Conservation (phyloP, 1,139 yeast species). For the Sugiyamaella novakii region DNA sequence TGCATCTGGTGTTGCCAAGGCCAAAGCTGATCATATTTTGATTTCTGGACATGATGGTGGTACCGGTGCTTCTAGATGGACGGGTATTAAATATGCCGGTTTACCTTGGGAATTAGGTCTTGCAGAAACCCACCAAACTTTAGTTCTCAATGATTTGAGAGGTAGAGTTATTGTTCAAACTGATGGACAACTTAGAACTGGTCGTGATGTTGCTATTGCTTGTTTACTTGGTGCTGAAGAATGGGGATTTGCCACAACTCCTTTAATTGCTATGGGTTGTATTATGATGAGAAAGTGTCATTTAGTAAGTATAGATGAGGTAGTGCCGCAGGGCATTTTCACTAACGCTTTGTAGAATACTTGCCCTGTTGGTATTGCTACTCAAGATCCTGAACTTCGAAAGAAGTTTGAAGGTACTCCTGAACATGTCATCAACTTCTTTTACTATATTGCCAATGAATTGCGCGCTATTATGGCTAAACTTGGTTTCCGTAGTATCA, state of each 20-base stretch:
- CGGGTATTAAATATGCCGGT: slow-evolving; percentile 96
- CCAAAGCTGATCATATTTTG: slow-evolving; percentile 94
- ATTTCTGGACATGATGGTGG: slow-evolving; percentile 99
- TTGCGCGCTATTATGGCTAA: slow-evolving; percentile 90
- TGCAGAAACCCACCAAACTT: slow-evolving; percentile 97
- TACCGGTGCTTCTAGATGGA: slow-evolving; percentile 98
- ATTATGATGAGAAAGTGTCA: slow-evolving; percentile 95
- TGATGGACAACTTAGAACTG: slow-evolving; percentile 96
- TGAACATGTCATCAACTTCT: slow-evolving; percentile 96
- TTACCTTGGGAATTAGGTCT: slow-evolving; percentile 98
- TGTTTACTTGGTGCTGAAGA: slow-evolving; percentile 97
- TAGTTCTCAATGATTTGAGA: slow-evolving; percentile 92
- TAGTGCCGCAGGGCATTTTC: too few relatives aligned
- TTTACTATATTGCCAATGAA: slow-evolving; percentile 92
- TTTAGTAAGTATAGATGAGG: too few relatives aligned
- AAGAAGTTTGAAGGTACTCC: slow-evolving; percentile 95
- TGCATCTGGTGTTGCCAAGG: slow-evolving; percentile 99
- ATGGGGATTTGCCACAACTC: slow-evolving; percentile 97
- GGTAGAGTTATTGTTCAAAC: slow-evolving; percentile 95
- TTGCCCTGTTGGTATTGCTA: slow-evolving; percentile 98
- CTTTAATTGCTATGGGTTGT: slow-evolving; percentile 97
- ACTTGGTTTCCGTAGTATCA: slow-evolving; percentile 91
- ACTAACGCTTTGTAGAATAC: too few relatives aligned
- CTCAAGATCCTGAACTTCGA: slow-evolving; percentile 94
- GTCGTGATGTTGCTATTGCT: slow-evolving; percentile 94